Conservation (phyloP, 768 basidiomycete genomes). For the Albatrellus ellisii region DNA sequence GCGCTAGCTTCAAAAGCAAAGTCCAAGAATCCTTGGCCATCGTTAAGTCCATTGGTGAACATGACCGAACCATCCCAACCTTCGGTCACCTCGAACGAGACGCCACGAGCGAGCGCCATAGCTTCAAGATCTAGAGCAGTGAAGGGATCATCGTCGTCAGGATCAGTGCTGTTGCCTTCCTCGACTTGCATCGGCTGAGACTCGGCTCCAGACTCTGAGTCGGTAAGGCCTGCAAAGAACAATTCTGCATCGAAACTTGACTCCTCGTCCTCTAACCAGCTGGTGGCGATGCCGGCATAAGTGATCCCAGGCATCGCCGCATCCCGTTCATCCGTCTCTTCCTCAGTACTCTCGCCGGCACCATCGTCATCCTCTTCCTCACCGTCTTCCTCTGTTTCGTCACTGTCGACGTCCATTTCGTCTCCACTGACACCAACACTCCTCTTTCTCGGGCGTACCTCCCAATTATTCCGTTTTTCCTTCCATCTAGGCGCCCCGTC, state of each 20-base stretch:
- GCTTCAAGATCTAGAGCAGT: conserved; percentile 4
- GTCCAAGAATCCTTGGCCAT: conserved; percentile 48
- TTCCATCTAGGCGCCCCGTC: conserved; percentile 29
- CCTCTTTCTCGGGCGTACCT: conserved; percentile 11
- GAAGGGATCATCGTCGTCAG: conserved; percentile 23
- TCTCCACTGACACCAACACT: conserved; percentile 2
- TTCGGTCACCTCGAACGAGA: conserved; percentile 48
- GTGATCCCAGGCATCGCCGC: conserved; percentile 20
- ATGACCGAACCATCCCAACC: conserved; percentile 67
- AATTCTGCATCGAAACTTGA: conserved; percentile 73
- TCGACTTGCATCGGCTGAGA: conserved; percentile 14
- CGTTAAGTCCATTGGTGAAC: conserved; percentile 50
- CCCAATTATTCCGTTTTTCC: conserved; percentile 12
- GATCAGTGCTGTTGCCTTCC: conserved; percentile 20
- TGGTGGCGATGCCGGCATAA: conserved; percentile 55
- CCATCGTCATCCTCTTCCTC: conserved; percentile 43
- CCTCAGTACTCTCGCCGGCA: conserved; percentile 1
- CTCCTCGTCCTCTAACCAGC: conserved; percentile 69
- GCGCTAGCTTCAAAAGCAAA: conserved; percentile 36
- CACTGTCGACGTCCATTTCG: conserved; percentile 11
- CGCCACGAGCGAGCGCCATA: conserved; percentile 8
- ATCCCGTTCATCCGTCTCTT: conserved; percentile 21
- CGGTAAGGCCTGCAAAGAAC: conserved; percentile 71
- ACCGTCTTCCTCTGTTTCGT: conserved; percentile 23
- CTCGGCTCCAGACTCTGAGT: conserved; percentile 29